Evolutionary conservation across 306 rosid genomes (phyloP), one percentile per base, ranked within the genome.

Genomic region (Cucurbita ficifolia): DNA sequence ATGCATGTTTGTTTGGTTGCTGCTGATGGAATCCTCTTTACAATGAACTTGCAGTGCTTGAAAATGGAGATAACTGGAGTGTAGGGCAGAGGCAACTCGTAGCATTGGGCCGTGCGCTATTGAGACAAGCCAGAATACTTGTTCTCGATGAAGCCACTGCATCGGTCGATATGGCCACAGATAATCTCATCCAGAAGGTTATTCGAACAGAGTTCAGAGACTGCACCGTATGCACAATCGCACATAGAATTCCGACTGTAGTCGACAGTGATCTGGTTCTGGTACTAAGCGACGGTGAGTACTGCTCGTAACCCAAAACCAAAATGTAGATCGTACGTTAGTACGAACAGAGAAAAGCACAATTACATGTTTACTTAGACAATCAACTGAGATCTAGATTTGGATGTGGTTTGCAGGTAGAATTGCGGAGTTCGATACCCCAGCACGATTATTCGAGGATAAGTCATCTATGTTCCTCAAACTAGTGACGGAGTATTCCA

Each of bases 41-140:
- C 51, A 17, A 40, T 63, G 8, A 81, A 79, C 65, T 55, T 78
- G 73, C 92, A 95, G 99, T 95, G 78, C 82, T 91, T n/a, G 99
- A 95, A 83, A 94, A 89, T 94, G 99, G 99, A 78, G 99, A 94
- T 78, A 94, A 94, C 65, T 94, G 99, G 99, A 94, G 99, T 74
- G 97, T 91, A 65, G 99, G 99, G 49, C 99, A 94, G 83, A 85
- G 99, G 58, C 99, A 94, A 79, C 99, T 94, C 60, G 96, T 94
- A 73, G 83, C 99, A 24, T 77, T 94, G 33, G 99, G 99, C 63
- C 89, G 99, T 73, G 99, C 99, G 53, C 82, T 94, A 74, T 88
- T 94, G 73, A 89, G 88, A 87, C 97, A 94, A 80, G 93, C 97
- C 29, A 90, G 81, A 76, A 88, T 94, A 84, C 88, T 94, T 80